These are phyloP conservation scores for Quercus robur DNA, from an alignment of 306 rosid species.

Conservation along the genomic window DNA sequence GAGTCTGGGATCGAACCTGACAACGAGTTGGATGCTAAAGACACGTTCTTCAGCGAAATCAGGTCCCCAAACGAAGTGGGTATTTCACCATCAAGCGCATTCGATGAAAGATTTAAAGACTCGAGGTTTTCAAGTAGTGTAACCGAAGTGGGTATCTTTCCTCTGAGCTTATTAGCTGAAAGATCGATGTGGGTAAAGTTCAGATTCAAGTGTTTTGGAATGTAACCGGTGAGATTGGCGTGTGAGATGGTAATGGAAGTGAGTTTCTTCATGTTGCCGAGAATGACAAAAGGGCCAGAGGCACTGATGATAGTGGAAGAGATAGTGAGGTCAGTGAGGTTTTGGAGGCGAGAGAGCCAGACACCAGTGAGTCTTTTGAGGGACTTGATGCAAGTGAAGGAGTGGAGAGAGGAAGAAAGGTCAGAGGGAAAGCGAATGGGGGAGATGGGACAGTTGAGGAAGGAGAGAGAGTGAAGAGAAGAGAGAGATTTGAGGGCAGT, in stretches of 20 bases:
- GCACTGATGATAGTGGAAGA: slow-evolving; percentile 50
- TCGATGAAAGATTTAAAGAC: slow-evolving; percentile 61
- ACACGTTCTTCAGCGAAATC: slow-evolving; percentile 51
- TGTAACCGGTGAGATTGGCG: slow-evolving; percentile 71
- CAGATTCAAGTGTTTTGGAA: slow-evolving; percentile 56
- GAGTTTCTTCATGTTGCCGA: slow-evolving; percentile 67
- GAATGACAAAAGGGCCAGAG: slow-evolving; percentile 74
- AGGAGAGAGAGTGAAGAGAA: slow-evolving; percentile 64
- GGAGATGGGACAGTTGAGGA: slow-evolving; percentile 76
- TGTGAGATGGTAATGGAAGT: slow-evolving; percentile 56
- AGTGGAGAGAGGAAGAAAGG: slow-evolving; percentile 61
- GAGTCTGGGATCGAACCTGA: slow-evolving; percentile 80
- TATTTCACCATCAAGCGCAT: slow-evolving; percentile 55
- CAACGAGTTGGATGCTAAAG: slow-evolving; percentile 68
- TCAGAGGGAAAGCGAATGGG: slow-evolving; percentile 80
- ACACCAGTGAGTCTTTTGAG: slow-evolving; percentile 68
- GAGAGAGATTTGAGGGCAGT: slow-evolving; percentile 93
- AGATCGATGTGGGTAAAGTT: slow-evolving; percentile 78
- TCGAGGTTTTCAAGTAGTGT: slow-evolving; percentile 59
- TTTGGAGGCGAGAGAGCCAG: slow-evolving; percentile 75
- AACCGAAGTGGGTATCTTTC: slow-evolving; percentile 59
- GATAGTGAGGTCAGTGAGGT: slow-evolving; percentile 78
- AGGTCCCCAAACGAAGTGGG: slow-evolving; percentile 75
- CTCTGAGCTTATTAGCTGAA: slow-evolving; percentile 62
- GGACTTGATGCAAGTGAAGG: slow-evolving; percentile 63